phyloP scores from a whole-genome alignment of 768 basidiomycete genomes.

The Auricularia cornea region DNA sequence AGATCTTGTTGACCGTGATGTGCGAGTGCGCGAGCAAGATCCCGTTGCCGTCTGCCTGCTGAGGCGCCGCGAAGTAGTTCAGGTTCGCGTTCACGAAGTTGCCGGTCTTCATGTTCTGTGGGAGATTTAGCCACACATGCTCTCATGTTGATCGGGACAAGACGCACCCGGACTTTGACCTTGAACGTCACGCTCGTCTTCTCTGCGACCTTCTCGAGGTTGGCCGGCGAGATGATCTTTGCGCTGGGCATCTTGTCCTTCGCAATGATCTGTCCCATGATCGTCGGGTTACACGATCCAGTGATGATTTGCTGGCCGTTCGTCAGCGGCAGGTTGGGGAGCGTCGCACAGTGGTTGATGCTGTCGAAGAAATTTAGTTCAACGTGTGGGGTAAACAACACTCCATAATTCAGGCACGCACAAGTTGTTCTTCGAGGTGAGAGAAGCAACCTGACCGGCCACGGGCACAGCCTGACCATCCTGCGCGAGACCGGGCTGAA shows the following conservation, averaged over 20 bases:
- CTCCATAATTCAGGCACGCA: neutral
- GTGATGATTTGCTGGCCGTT: slow-evolving; percentile 45
- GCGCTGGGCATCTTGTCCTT: slow-evolving; percentile 38
- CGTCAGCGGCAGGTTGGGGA: slow-evolving; percentile 40
- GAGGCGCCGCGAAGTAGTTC: slow-evolving; percentile 51
- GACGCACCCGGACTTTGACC: slow-evolving; percentile 29
- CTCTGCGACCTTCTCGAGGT: slow-evolving; percentile 37
- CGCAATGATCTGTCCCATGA: slow-evolving; percentile 47
- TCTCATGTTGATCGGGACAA: slow-evolving; percentile 12
- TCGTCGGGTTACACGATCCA: slow-evolving; percentile 52
- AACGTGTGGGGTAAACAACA: neutral
- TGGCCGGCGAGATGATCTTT: slow-evolving; percentile 41
- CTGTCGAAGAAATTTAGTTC: neutral
- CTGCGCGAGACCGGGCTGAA: slow-evolving; percentile 34
- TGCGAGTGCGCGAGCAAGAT: slow-evolving; percentile 52
- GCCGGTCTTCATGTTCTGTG: slow-evolving; percentile 37
- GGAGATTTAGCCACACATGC: neutral
- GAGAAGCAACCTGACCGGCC: slow-evolving; percentile 43
- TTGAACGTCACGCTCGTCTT: slow-evolving; percentile 42
- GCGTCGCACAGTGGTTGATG: slow-evolving; percentile 45
- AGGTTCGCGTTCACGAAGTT: slow-evolving; percentile 48
- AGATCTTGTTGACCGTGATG: slow-evolving; percentile 44
- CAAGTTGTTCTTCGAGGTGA: slow-evolving; percentile 53
- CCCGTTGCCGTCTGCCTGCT: slow-evolving; percentile 42
- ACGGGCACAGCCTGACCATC: slow-evolving; percentile 38